Evolutionary conservation across 306 rosid species (phyloP).

Genomic region (Begonia fuchsioides): DNA sequence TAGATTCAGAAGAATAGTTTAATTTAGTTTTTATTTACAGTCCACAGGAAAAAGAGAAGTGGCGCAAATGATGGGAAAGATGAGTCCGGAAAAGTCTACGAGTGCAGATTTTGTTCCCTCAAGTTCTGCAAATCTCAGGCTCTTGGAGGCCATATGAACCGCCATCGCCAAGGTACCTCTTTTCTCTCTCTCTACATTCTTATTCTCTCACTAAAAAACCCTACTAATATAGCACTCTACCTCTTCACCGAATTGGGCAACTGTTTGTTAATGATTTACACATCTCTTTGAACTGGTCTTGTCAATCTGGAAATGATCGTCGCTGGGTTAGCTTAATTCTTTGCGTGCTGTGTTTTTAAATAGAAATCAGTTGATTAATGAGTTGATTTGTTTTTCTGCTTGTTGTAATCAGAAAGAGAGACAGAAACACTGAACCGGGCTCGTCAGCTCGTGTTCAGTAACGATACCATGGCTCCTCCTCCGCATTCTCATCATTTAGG

Average conservation of each 20-base stretch:
- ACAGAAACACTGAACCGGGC: slow-evolving; percentile 95
- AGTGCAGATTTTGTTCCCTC: slow-evolving; percentile 98
- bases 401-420: slow-evolving; percentile 65
- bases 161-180: slow-evolving; percentile 91
- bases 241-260: not conserved
- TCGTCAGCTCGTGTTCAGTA: slow-evolving; percentile 84
- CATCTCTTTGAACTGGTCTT: slow-evolving; percentile 25
- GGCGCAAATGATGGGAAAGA: slow-evolving; percentile 73
- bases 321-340: not conserved
- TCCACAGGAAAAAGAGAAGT: slow-evolving; percentile 72
- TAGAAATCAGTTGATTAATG: slow-evolving; percentile 6
- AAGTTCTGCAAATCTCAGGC: slow-evolving; percentile 99
- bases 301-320: slow-evolving; percentile 16
- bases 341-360: slow-evolving; percentile 3
- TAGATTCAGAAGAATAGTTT: not conserved
- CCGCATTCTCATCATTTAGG: slow-evolving; percentile 55
- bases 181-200: not conserved
- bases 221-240: no score
- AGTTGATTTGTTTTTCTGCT: slow-evolving; percentile 19
- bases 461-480: slow-evolving; percentile 51
- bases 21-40: slow-evolving; percentile 35
- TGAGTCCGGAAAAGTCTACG: slow-evolving; percentile 79
- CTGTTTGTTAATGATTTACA: slow-evolving; percentile 18
- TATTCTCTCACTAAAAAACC: no score
- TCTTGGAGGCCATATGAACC: slow-evolving; percentile 99